These are phyloP conservation scores for Chaetomium globosum DNA, from an alignment of 2,329 filamentous ascomycete species.

Conservation along the genomic window DNA sequence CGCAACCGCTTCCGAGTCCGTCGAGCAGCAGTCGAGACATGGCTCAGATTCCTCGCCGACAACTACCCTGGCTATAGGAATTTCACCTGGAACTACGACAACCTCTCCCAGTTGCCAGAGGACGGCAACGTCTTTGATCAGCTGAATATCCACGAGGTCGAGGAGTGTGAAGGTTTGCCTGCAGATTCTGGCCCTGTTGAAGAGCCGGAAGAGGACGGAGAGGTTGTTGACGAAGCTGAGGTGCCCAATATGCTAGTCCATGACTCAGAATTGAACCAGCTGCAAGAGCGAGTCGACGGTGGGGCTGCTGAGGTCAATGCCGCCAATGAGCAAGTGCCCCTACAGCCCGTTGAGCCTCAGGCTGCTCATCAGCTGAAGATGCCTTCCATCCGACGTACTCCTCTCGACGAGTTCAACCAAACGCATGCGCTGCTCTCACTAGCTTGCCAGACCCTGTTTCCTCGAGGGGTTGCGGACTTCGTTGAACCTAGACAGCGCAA, in stretches of 20 bases:
- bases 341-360: too few relatives aligned
- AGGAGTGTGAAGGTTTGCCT: neutral
- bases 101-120: constrained; percentile 8
- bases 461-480: too few relatives aligned
- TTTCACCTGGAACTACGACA: constrained; percentile 2
- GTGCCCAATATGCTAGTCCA: constrained; percentile 7
- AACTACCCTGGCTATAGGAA: constrained; percentile 10
- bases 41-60: constrained; percentile 1
- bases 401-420: too few relatives aligned
- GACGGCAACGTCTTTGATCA: too few relatives aligned
- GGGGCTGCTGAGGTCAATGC: too few relatives aligned
- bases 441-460: too few relatives aligned
- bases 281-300: too few relatives aligned
- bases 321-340: too few relatives aligned
- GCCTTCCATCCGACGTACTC: too few relatives aligned
- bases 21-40: constrained; percentile 5
- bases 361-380: too few relatives aligned
- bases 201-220: neutral
- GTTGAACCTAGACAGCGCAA: too few relatives aligned
- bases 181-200: neutral
- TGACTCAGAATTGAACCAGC: constrained; percentile 9
- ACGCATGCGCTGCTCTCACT: too few relatives aligned
- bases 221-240: constrained; percentile 4
- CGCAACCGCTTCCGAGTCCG: constrained; percentile 6
- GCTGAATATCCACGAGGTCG: constrained; percentile 10